Conservation (phyloP, 2,329 filamentous ascomycete species). For the Chaetomium strumarium region DNA sequence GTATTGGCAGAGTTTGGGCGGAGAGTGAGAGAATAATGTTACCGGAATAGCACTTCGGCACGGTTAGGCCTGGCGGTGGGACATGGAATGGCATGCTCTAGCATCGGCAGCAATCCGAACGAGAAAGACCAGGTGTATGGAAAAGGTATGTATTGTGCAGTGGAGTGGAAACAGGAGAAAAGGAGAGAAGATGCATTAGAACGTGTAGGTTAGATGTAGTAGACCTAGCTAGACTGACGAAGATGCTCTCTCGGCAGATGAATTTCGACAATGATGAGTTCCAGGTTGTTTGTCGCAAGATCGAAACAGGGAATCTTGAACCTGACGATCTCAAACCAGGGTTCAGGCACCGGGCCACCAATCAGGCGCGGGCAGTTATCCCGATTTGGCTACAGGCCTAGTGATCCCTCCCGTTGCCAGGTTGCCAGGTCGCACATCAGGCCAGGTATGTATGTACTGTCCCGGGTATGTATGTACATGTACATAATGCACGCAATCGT, state of each 20-base stretch:
- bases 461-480: background rate
- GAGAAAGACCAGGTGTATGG: too few relatives aligned
- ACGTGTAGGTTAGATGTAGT: slow-evolving; percentile 21
- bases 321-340: background rate
- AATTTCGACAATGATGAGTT: too few relatives aligned
- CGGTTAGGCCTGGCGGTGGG: background rate
- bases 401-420: slow-evolving; percentile 8
- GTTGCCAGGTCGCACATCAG: slow-evolving; percentile 19
- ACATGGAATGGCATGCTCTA: background rate
- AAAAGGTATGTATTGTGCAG: too few relatives aligned
- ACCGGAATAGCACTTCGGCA: background rate
- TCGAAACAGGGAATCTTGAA: background rate
- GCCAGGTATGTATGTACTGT: too few relatives aligned
- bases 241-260: slow-evolving; percentile 1
- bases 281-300: too few relatives aligned
- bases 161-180: background rate
- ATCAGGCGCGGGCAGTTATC: slow-evolving; percentile 16
- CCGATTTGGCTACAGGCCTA: slow-evolving; percentile 16
- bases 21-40: background rate
- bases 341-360: slow-evolving; percentile 6
- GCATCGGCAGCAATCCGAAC: too few relatives aligned
- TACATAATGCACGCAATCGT: slow-evolving; percentile 23
- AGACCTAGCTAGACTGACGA: slow-evolving; percentile 23
- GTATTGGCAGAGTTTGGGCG: slow-evolving; percentile 5
- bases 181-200: slow-evolving; percentile 5